Percentiles rank a stretch among this genome's conserved stretches.
Conservation (phyloP, 2,329 filamentous ascomycete genomes). For the Acarospora socialis region DNA sequence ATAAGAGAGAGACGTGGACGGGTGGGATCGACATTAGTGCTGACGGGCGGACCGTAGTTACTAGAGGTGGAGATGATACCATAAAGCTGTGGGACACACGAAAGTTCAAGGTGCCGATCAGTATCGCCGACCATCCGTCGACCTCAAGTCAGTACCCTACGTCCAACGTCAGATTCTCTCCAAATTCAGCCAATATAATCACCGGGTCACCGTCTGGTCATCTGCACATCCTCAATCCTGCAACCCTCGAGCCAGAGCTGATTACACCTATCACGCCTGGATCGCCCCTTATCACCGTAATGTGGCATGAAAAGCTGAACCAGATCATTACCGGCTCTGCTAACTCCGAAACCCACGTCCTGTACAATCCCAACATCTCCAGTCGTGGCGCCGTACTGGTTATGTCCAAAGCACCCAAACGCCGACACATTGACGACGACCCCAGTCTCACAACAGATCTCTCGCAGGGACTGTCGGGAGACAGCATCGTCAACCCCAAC, state of each 20-base stretch:
- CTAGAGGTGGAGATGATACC: slow-evolving; percentile 74
- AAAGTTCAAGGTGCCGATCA: slow-evolving; percentile 84
- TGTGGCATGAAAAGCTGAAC: slow-evolving; percentile 91
- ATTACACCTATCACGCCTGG: slow-evolving; percentile 81
- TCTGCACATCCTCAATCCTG: slow-evolving; percentile 85
- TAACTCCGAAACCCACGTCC: slow-evolving; percentile 75
- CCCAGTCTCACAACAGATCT: slow-evolving; percentile 74
- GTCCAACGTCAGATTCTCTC: slow-evolving; percentile 79
- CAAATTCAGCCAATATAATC: slow-evolving; percentile 68
- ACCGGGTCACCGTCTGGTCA: slow-evolving; percentile 78
- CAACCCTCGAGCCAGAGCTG: slow-evolving; percentile 70
- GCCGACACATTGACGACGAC: slow-evolving; percentile 89
- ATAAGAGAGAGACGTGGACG: slow-evolving; percentile 75
- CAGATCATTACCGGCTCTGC: slow-evolving; percentile 91
- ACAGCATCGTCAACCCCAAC: slow-evolving; percentile 56
- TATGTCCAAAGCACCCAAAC: slow-evolving; percentile 87
- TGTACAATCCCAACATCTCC: slow-evolving; percentile 81
- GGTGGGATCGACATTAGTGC: slow-evolving; percentile 80
- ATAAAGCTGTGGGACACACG: slow-evolving; percentile 96
- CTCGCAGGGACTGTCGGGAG: slow-evolving; percentile 64
- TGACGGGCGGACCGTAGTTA: slow-evolving; percentile 82
- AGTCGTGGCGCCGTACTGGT: slow-evolving; percentile 69
- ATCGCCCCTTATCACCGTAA: slow-evolving; percentile 65
- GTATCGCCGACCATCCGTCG: slow-evolving; percentile 62
- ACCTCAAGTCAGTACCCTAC: slow-evolving; percentile 74